These are phyloP conservation scores for Suillus occidentalis DNA, from an alignment of 768 basidiomycete genomes.

Conservation along the genomic window DNA sequence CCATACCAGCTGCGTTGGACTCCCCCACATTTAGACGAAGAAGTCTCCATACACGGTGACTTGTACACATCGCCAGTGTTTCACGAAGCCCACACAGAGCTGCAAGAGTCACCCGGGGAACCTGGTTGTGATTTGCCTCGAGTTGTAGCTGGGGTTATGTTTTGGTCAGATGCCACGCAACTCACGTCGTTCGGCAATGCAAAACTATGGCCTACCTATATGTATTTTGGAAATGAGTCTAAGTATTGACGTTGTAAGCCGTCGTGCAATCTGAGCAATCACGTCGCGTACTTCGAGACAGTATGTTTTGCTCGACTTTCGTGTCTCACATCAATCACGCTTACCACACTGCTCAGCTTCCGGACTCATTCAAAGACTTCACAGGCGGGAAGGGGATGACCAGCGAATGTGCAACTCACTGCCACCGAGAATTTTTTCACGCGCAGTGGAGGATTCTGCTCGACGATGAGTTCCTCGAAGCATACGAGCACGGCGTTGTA, in stretches of 20 bases:
- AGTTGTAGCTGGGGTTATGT: constrained; percentile 26
- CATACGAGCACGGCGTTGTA: constrained; percentile 18
- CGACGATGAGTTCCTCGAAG: constrained; percentile 17
- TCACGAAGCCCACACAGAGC: constrained; percentile 14
- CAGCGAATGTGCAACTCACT: constrained; percentile 13
- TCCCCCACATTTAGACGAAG: neutral
- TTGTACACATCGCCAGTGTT: constrained; percentile 15
- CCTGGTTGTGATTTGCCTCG: neutral
- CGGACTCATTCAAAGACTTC: constrained; percentile 12
- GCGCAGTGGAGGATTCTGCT: constrained; percentile 14
- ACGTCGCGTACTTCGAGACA: constrained; percentile 16
- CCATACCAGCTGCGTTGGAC: constrained; percentile 19
- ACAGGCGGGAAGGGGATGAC: neutral
- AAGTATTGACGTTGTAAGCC: constrained; percentile 25
- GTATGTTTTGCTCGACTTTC: neutral
- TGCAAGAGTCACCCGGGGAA: constrained; percentile 19
- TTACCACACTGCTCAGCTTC: constrained; percentile 8
- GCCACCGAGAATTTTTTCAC: constrained; percentile 18
- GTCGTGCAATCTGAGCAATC: constrained; percentile 10
- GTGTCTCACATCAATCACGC: too few relatives aligned
- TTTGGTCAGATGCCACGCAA: constrained; percentile 34
- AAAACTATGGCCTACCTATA: constrained; percentile 27
- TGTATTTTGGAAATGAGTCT: constrained; percentile 24
- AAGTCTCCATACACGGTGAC: constrained; percentile 11
- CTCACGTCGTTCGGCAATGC: constrained; percentile 30